Evolutionary conservation across 2,329 filamentous ascomycete species (phyloP).

Genomic region (Hymenoscyphus fructigenus): DNA sequence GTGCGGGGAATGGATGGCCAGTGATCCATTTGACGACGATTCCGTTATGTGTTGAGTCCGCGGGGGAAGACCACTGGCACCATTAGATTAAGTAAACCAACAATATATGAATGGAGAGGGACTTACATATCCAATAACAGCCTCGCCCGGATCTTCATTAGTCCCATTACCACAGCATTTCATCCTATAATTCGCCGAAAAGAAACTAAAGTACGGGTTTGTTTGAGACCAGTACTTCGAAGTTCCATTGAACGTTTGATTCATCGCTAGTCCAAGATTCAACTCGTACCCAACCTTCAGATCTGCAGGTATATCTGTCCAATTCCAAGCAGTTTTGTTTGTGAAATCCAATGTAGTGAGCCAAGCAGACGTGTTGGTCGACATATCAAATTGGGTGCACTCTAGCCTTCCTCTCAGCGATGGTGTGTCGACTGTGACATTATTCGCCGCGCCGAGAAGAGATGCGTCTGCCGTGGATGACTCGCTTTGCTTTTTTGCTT

Average conservation of each 20-base stretch:
- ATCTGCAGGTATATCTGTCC: constrained; percentile 13
- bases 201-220: constrained; percentile 17
- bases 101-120: not conserved
- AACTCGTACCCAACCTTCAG: constrained; percentile 21
- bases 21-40: constrained; percentile 21
- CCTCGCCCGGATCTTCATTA: constrained; percentile 11
- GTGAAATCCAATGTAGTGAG: constrained; percentile 19
- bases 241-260: constrained; percentile 6
- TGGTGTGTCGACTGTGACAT: constrained; percentile 16
- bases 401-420: constrained; percentile 16
- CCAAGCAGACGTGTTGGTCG: constrained; percentile 18
- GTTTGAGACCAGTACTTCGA: constrained; percentile 9
- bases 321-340: constrained; percentile 15
- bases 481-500: not conserved
- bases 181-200: constrained; percentile 11
- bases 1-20: constrained; percentile 14
- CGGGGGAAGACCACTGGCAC: constrained; percentile 13
- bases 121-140: constrained; percentile 17
- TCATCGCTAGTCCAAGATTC: constrained; percentile 11
- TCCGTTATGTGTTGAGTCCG: constrained; percentile 7
- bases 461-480: not conserved
- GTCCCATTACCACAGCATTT: constrained; percentile 19
- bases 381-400: constrained; percentile 21
- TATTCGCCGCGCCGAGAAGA: not conserved
- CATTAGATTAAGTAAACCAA: too few species aligned